Evolutionary conservation across 345 rosid genomes (phyloP).

Genomic region (Raphanus sativus): DNA sequence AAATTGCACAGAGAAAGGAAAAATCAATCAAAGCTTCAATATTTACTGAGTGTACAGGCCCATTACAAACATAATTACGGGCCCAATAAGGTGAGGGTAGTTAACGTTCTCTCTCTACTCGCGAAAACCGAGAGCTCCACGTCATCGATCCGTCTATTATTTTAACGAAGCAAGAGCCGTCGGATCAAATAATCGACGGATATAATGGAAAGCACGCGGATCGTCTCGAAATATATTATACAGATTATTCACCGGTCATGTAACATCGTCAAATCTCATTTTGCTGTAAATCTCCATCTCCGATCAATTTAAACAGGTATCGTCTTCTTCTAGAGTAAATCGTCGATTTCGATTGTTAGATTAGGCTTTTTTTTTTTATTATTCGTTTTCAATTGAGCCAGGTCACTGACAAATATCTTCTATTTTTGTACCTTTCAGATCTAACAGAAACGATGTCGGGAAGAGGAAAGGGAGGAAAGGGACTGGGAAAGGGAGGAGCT

Average conservation of each 20-base stretch:
- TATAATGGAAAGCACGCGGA: background rate
- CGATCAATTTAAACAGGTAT: background rate
- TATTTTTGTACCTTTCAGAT: background rate
- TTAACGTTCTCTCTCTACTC: background rate
- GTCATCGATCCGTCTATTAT: conserved; percentile 18
- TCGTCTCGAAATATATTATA: conserved; percentile 1
- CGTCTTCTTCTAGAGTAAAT: background rate
- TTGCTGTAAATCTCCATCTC: background rate
- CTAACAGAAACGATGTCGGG: background rate
- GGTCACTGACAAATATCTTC: background rate
- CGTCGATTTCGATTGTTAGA: background rate
- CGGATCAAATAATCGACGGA: conserved; percentile 22
- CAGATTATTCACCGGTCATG: background rate
- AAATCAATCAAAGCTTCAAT: background rate
- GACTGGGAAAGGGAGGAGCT: background rate
- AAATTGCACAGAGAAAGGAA: no score
- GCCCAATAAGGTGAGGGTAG: background rate
- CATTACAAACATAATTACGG: background rate
- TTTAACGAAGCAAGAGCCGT: background rate
- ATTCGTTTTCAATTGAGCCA: no score
- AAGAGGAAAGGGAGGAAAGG: conserved; percentile 9
- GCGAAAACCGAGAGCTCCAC: background rate
- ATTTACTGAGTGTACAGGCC: no score
- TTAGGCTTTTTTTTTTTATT: no score
- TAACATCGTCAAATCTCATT: no score